These are phyloP conservation scores for Fraxinus cuspidata DNA, from an alignment of 257 asterid genomes.

Conservation along the genomic window DNA sequence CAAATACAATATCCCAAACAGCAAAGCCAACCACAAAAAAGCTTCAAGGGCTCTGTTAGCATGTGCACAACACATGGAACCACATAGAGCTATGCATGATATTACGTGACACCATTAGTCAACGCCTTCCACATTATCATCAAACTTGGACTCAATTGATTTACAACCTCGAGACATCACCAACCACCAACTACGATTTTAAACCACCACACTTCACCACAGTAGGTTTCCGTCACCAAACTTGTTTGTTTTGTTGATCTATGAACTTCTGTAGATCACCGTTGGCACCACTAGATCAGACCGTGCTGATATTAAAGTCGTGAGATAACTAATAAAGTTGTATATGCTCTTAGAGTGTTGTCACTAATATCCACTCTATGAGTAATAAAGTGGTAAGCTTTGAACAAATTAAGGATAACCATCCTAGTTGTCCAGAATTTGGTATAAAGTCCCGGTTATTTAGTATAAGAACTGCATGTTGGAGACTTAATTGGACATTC, in stretches of 20 bases:
- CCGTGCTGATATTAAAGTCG: neutral
- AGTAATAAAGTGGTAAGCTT: neutral
- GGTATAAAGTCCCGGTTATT: neutral
- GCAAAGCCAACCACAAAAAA: too few relatives aligned
- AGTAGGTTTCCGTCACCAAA: neutral
- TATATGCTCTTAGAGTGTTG: neutral
- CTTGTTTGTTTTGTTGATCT: neutral
- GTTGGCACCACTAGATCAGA: neutral
- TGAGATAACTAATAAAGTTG: neutral
- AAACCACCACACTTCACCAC: neutral
- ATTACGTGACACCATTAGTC: too few relatives aligned
- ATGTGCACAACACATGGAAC: too few relatives aligned
- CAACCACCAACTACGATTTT: neutral
- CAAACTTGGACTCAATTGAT: too few relatives aligned
- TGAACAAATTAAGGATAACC: neutral
- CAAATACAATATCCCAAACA: too few relatives aligned
- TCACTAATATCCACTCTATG: neutral
- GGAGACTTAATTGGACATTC: neutral
- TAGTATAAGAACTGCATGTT: neutral
- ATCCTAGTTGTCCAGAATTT: neutral
- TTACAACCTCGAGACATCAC: neutral
- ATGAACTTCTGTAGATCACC: neutral
- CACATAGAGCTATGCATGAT: too few relatives aligned
- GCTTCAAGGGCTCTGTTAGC: too few relatives aligned
- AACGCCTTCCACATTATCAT: too few relatives aligned